phyloP scores from a whole-genome alignment of 805 yeast species.

The Metschnikowia arizonensis region DNA sequence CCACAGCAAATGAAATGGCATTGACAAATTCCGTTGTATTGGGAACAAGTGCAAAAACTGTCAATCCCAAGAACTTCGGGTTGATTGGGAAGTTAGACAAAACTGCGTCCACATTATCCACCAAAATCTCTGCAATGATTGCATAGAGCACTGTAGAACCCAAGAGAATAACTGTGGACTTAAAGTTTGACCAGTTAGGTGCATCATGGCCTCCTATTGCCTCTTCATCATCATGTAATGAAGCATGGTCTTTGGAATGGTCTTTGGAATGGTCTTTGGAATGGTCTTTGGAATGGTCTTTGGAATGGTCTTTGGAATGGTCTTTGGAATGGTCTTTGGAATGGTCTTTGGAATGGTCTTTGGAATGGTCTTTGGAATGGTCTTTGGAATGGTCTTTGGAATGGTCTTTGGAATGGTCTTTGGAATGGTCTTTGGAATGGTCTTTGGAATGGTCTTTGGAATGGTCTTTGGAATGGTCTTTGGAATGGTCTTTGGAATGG shows the following conservation, averaged over 20 bases:
- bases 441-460: no score
- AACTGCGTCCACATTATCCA: constrained; percentile 88
- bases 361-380: no score
- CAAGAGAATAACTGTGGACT: constrained; percentile 76
- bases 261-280: no score
- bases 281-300: no score
- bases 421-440: no score
- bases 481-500: no score
- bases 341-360: no score
- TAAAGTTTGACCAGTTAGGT: constrained; percentile 90
- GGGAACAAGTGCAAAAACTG: constrained; percentile 93
- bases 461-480: no score
- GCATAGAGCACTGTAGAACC: constrained; percentile 88
- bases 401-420: no score
- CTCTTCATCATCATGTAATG: constrained; percentile 2
- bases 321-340: no score
- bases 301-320: no score
- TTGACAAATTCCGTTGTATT: constrained; percentile 95
- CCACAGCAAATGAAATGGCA: constrained; percentile 93
- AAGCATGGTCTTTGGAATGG: neutral
- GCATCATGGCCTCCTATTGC: constrained; percentile 81
- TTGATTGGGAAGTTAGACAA: constrained; percentile 72
- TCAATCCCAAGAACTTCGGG: constrained; percentile 88
- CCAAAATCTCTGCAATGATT: constrained; percentile 88
- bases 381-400: no score